phyloP scores from a whole-genome alignment of 2,329 filamentous ascomycete genomes.

The Gnomoniopsis smithogilvyi region DNA sequence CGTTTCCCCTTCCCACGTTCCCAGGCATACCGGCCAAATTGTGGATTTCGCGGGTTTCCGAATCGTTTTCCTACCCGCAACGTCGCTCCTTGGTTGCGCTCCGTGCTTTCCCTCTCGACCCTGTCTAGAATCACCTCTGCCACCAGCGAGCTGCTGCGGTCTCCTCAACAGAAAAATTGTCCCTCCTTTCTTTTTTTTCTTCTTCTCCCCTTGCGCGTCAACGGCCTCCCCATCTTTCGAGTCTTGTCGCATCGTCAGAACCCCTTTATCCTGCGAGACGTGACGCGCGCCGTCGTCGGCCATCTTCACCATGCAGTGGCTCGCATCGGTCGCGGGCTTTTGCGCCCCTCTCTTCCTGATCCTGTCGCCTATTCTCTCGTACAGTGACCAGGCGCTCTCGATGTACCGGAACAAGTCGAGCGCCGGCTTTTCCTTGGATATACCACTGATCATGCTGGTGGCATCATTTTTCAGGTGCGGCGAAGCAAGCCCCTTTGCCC shows the following conservation, averaged over 20 bases:
- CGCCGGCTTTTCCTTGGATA: constrained; percentile 67
- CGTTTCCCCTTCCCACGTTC: background rate
- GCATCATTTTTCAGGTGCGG: constrained; percentile 62
- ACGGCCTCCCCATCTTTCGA: background rate
- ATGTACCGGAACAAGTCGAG: constrained; percentile 64
- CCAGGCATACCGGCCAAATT: no score
- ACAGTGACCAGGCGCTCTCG: constrained; percentile 62
- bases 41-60: no score
- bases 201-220: background rate
- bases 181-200: background rate
- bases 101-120: background rate
- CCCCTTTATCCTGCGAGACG: background rate
- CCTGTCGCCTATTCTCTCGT: constrained; percentile 61
- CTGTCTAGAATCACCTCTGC: background rate
- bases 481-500: background rate
- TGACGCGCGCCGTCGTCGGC: background rate
- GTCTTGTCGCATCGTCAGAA: background rate
- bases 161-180: background rate
- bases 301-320: constrained; percentile 34
- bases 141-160: background rate
- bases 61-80: background rate
- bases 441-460: constrained; percentile 69
- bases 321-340: constrained; percentile 50
- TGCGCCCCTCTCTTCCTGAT: constrained; percentile 62
- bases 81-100: background rate